phyloP scores from a whole-genome alignment of 352 stramenopile genomes.

The Globisporangium perplexum region DNA sequence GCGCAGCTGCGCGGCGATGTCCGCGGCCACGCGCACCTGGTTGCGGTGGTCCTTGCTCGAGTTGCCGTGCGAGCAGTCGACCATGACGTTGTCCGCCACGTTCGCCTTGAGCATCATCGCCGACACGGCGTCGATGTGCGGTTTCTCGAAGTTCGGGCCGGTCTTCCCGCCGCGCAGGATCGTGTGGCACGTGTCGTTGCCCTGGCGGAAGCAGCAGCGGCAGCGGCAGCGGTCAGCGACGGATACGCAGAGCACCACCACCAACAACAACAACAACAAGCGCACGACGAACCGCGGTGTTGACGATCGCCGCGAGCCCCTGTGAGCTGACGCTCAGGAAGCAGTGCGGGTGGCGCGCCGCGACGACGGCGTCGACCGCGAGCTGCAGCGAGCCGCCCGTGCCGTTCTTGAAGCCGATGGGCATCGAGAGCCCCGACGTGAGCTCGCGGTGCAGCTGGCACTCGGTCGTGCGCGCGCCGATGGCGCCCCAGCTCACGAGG shows the following conservation, averaged over 20 bases:
- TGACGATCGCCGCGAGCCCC: conserved; percentile 83
- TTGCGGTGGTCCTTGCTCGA: conserved; percentile 88
- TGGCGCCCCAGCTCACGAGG: conserved; percentile 86
- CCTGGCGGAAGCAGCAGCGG: conserved; percentile 15
- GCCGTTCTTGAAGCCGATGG: conserved; percentile 91
- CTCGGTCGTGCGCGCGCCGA: conserved; percentile 88
- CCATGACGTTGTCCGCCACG: conserved; percentile 81
- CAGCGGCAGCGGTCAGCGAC: too few species aligned
- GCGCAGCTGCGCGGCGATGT: conserved; percentile 70
- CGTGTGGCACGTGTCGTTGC: conserved; percentile 85
- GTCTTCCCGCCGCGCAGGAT: conserved; percentile 85
- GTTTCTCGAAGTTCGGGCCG: conserved; percentile 80
- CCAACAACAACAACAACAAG: not conserved
- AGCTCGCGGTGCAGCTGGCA: conserved; percentile 88
- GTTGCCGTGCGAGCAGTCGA: conserved; percentile 90
- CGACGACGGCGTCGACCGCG: conserved; percentile 80
- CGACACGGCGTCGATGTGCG: conserved; percentile 78
- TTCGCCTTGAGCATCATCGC: conserved; percentile 83
- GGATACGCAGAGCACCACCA: too few species aligned
- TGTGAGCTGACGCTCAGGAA: conserved; percentile 88
- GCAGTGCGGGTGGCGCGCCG: conserved; percentile 78
- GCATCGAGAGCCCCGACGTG: conserved; percentile 86
- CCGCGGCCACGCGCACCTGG: conserved; percentile 64
- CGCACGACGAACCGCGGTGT: conserved; percentile 37
- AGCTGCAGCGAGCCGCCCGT: conserved; percentile 83